Evolutionary conservation across 208 protist species (phyloP).

Genomic region (Willaertia magna): DNA sequence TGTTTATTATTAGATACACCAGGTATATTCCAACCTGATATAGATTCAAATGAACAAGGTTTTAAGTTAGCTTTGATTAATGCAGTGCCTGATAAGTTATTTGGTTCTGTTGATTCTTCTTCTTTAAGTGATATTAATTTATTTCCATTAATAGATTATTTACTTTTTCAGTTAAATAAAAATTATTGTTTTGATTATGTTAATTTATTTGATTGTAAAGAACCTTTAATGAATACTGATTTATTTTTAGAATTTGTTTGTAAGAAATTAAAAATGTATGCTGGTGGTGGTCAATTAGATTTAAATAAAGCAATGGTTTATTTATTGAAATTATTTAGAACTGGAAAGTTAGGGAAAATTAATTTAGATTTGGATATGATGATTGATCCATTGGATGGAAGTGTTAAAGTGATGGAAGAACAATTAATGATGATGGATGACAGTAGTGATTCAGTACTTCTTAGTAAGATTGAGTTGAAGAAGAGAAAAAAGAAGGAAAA

Average conservation of each 20-base stretch:
- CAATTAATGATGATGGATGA: too few species aligned
- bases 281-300: neutral
- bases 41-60: neutral
- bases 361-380: neutral
- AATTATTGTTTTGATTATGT: conserved; percentile 11
- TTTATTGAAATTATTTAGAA: neutral
- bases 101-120: neutral
- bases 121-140: neutral
- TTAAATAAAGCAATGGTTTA: neutral
- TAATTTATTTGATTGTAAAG: neutral
- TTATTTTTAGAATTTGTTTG: neutral
- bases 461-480: too few species aligned
- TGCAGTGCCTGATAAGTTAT: conserved; percentile 16
- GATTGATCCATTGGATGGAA: too few species aligned
- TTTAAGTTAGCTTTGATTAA: conserved; percentile 14
- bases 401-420: too few species aligned
- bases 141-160: conserved; percentile 5
- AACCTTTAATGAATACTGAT: neutral
- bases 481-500: too few species aligned
- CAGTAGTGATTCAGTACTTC: too few species aligned
- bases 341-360: neutral
- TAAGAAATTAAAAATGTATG: neutral
- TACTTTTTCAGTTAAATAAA: conserved; percentile 24
- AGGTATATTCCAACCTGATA: conserved; percentile 25
- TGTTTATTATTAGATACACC: conserved; percentile 26